These are phyloP conservation scores for Fusarium odoratissimum DNA, from an alignment of 2,329 filamentous ascomycete genomes.

Conservation along the genomic window DNA sequence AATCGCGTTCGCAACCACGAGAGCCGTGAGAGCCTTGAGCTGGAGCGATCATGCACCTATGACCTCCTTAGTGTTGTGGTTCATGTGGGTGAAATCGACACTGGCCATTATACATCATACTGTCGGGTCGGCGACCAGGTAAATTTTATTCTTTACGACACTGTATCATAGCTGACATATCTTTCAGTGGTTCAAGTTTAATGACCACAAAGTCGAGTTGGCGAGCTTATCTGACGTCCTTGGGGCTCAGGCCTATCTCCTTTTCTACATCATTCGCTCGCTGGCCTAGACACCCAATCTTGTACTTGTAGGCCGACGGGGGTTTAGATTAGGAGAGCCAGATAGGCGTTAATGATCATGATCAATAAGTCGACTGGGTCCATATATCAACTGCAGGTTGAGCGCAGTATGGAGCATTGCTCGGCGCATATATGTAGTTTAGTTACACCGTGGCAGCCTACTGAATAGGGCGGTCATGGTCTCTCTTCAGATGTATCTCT, in stretches of 20 bases:
- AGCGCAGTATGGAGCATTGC: constrained; percentile 32
- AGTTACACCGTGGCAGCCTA: constrained; percentile 14
- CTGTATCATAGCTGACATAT: constrained; percentile 8
- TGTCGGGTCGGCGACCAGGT: constrained; percentile 80
- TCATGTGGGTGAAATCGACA: constrained; percentile 92
- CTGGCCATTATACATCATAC: constrained; percentile 93
- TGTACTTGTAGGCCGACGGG: not conserved
- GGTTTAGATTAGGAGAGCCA: not conserved
- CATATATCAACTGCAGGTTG: constrained; percentile 9
- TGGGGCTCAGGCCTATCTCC: constrained; percentile 84
- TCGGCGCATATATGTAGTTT: constrained; percentile 34
- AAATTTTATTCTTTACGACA: constrained; percentile 2
- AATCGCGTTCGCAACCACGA: constrained; percentile 69
- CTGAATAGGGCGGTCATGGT: constrained; percentile 1
- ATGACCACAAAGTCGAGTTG: constrained; percentile 91
- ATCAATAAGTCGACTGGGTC: not conserved
- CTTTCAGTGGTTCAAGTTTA: constrained; percentile 89
- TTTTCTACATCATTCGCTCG: constrained; percentile 84
- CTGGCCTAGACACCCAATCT: constrained; percentile 54
- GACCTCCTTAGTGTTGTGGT: constrained; percentile 91
- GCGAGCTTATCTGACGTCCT: constrained; percentile 88
- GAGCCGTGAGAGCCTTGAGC: constrained; percentile 64
- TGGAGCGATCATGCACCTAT: constrained; percentile 78
- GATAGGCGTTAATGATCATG: constrained; percentile 27
- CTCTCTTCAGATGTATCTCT: not conserved